These are phyloP conservation scores for Leccinum truebloodii DNA, from an alignment of 768 basidiomycete species.

Conservation along the genomic window DNA sequence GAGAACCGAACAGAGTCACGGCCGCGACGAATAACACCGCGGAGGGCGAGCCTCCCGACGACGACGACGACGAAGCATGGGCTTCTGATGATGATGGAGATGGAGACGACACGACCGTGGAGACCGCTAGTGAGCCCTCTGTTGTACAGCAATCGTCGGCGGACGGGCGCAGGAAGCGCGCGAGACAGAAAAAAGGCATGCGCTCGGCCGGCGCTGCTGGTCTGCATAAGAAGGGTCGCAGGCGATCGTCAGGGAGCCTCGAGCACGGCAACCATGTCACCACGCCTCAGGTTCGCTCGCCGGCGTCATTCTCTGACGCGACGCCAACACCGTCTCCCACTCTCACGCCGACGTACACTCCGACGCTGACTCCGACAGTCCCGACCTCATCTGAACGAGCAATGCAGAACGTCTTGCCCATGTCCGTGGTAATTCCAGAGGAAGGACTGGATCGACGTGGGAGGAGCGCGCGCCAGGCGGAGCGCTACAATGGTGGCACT, in stretches of 20 bases:
- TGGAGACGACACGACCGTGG: conserved; percentile 20
- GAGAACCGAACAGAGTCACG: conserved; percentile 1
- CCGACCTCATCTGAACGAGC: conserved; percentile 1
- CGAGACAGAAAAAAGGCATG: conserved; percentile 26
- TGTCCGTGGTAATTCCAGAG: not conserved
- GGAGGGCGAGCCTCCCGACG: conserved; percentile 15
- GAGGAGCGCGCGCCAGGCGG: conserved; percentile 16
- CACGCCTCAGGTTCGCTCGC: not conserved
- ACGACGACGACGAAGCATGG: conserved; percentile 57
- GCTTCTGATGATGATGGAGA: conserved; percentile 51
- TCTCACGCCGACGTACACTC: not conserved
- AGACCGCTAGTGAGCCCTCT: not conserved
- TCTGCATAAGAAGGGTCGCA: conserved; percentile 12
- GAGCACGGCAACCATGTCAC: not conserved
- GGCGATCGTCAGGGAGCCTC: conserved; percentile 12
- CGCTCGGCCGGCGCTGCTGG: conserved; percentile 4
- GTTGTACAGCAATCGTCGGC: conserved; percentile 6
- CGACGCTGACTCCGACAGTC: not conserved
- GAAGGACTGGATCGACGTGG: conserved; percentile 21
- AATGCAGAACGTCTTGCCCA: conserved; percentile 1
- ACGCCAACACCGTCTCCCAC: not conserved
- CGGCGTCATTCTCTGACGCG: not conserved
- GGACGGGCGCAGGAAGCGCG: conserved; percentile 25
- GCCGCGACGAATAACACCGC: not conserved
- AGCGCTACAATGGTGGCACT: conserved; percentile 13